Evolutionary conservation across 106 monocot species (phyloP), one percentile per base, ranked within the genome.

Genomic region (Gastrodia elata): DNA sequence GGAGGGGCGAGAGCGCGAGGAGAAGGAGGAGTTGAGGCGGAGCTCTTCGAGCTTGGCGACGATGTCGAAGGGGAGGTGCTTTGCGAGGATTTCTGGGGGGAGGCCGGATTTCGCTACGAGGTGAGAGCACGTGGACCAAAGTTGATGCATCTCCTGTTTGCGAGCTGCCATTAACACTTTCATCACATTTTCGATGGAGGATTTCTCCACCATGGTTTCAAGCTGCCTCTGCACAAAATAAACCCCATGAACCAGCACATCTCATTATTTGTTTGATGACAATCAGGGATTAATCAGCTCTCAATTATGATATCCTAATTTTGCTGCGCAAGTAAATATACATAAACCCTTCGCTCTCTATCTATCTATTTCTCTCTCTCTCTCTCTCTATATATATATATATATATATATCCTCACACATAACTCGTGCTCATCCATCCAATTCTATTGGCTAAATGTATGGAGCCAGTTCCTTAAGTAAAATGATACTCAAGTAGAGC

Each of bases 111-210:
- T 95, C 38, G 91, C 84, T 6, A 95, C 94, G 68, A 89, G 83
- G 85, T 84, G 91, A 11, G 91, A 91, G 85, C 91, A 91, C 2
- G 87, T 91, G 4, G 76, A 74, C 93, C 93, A 94, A 9, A 94
- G 86, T 78, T 88, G 88, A 73, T 91, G 91, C 83, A 91, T 80
- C 55, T 94, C 94, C 34, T 91, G 91, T 84, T 94, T 87, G 18
- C 89, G 76, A 1, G 94, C 91, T 11, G 94, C 91, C 39, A 94
- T 58, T 10, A 94, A 69, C 2, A 94, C 94, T 79, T 91, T 94
- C 94, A 94, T 91, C 79, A 91, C 94, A 69, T 94, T 91, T 68
- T 94, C 94, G 46, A 94, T 91, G 30, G 94, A 89, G 9, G 91
- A 86, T 74, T 94, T 94, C 81, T 94, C 94, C 49, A 89, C 94